Percentiles rank a stretch among this genome's conserved stretches.
Evolutionary conservation across 2,329 filamentous ascomycete genomes (phyloP).

Genomic region (Monilinia polystroma): DNA sequence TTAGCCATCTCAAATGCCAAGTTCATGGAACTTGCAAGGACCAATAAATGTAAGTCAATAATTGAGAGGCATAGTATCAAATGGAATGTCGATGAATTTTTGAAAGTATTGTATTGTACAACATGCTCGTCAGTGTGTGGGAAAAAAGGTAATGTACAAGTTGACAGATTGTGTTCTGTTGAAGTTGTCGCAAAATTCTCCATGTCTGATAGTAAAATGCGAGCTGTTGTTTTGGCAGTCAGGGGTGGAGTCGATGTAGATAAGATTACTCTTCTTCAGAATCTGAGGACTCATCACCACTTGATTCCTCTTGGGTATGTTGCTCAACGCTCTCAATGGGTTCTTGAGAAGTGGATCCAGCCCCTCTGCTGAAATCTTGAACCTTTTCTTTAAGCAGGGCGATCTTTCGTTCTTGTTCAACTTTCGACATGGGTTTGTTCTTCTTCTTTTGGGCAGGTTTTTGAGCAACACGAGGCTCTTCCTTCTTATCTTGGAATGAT

Average conservation of each 20-base stretch:
- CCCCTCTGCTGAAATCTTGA: slow-evolving; percentile 43
- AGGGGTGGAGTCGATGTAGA: background rate
- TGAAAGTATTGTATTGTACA: slow-evolving; percentile 28
- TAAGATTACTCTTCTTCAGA: slow-evolving; percentile 48
- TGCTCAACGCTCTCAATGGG: slow-evolving; percentile 42
- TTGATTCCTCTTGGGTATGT: slow-evolving; percentile 45
- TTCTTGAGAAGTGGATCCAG: slow-evolving; percentile 42
- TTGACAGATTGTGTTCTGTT: slow-evolving; percentile 8
- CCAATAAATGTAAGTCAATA: background rate
- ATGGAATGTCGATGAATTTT: background rate
- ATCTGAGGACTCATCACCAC: slow-evolving; percentile 54
- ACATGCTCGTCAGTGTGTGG: slow-evolving; percentile 22
- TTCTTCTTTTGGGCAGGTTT: slow-evolving; percentile 50
- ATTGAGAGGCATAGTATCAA: background rate
- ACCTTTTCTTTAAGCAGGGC: slow-evolving; percentile 61
- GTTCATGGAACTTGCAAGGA: no score
- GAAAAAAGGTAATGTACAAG: slow-evolving; percentile 30
- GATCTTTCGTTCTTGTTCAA: slow-evolving; percentile 68
- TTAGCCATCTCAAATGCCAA: background rate
- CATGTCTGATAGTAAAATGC: background rate
- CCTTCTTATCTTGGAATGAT: slow-evolving; percentile 32
- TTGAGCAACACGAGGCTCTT: slow-evolving; percentile 36
- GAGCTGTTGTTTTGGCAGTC: background rate
- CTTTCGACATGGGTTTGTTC: slow-evolving; percentile 74
- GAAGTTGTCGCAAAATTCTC: background rate